These are phyloP conservation scores for Isatis tinctoria DNA, from an alignment of 345 rosid species.

Conservation along the genomic window DNA sequence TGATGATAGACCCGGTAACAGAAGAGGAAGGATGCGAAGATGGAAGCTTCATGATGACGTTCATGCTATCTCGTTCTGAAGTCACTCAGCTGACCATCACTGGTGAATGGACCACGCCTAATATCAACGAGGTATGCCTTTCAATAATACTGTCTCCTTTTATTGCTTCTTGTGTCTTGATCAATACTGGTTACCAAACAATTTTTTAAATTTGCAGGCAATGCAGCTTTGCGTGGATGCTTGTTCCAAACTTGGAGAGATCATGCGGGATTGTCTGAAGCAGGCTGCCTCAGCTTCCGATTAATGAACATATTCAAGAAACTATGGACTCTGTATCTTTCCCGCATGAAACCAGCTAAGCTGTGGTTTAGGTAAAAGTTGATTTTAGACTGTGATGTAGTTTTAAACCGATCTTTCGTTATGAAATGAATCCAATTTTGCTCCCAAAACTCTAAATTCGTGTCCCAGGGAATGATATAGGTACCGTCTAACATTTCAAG, in stretches of 20 bases:
- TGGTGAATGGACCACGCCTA: constrained; percentile 84
- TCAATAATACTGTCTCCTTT: neutral
- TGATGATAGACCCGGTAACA: constrained; percentile 69
- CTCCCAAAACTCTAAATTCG: neutral
- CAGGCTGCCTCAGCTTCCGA: constrained; percentile 54
- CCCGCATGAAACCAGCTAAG: neutral
- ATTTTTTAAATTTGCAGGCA: constrained; percentile 46
- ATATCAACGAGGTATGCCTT: constrained; percentile 63
- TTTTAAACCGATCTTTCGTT: neutral
- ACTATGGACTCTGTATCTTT: constrained; percentile 5
- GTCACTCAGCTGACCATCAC: constrained; percentile 78
- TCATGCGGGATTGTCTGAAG: constrained; percentile 84
- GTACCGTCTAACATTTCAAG: neutral
- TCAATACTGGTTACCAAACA: neutral
- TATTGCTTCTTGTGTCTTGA: no score
- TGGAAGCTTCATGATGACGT: constrained; percentile 73
- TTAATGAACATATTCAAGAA: constrained; percentile 34
- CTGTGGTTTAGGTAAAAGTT: neutral
- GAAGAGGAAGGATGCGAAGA: constrained; percentile 94
- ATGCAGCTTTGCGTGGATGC: constrained; percentile 95
- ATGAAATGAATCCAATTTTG: constrained; percentile 12
- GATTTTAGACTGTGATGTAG: neutral
- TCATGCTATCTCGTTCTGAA: constrained; percentile 90
- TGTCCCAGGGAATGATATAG: neutral
- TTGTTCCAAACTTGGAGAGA: constrained; percentile 64